Conservation (phyloP, 2,329 filamentous ascomycete genomes). For the Fusarium pseudoanthophilum region DNA sequence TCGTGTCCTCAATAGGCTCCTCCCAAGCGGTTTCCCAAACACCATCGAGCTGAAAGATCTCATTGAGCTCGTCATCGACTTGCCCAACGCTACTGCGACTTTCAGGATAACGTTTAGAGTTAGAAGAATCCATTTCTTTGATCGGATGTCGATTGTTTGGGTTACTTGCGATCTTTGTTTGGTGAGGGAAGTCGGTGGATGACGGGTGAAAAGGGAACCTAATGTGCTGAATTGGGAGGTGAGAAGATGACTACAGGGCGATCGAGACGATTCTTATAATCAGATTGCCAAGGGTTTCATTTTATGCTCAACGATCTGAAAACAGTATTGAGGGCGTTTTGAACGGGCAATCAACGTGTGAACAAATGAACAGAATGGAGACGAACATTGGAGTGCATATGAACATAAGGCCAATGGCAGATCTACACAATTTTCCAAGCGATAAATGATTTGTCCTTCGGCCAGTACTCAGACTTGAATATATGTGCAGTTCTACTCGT, state of each 20-base stretch:
- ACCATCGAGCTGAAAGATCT: background rate
- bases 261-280: background rate
- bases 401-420: background rate
- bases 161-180: background rate
- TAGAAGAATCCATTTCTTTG: background rate
- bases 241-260: background rate
- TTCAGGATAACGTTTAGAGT: accelerated
- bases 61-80: background rate
- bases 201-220: background rate
- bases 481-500: background rate
- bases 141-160: background rate
- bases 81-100: accelerated
- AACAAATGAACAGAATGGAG: background rate
- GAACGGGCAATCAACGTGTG: accelerated
- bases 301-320: accelerated
- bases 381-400: background rate
- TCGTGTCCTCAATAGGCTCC: background rate
- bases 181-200: background rate
- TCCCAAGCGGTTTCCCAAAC: background rate
- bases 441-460: accelerated
- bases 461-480: background rate
- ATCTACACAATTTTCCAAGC: accelerated
- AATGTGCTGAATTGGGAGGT: background rate
- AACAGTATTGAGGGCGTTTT: background rate
- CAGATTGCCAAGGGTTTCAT: accelerated